These are phyloP conservation scores for Candida namnaoensis DNA, from an alignment of 805 yeast species.

Conservation along the genomic window DNA sequence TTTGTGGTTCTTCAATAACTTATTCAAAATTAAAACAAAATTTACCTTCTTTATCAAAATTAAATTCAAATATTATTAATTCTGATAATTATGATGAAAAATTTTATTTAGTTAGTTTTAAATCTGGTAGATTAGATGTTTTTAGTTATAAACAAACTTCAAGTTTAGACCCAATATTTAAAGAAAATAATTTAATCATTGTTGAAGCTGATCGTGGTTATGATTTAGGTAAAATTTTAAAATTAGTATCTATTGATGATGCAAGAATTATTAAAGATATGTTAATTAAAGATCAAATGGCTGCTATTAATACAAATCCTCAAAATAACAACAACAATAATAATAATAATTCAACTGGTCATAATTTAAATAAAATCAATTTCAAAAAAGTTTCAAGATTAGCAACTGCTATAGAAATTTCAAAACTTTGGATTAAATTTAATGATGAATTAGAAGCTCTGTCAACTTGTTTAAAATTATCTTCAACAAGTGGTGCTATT, in stretches of 20 bases:
- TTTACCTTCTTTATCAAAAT: background rate
- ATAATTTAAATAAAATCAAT: too few relatives aligned
- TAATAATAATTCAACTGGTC: slow-evolving; percentile 38
- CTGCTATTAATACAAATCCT: background rate
- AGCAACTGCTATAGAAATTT: slow-evolving; percentile 65
- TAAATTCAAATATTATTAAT: too few relatives aligned
- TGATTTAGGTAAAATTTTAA: slow-evolving; percentile 69
- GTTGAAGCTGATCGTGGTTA: slow-evolving; percentile 83
- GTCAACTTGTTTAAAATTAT: background rate
- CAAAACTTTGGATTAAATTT: slow-evolving; percentile 52
- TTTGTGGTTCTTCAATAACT: background rate
- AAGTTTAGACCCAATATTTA: background rate
- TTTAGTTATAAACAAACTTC: slow-evolving; percentile 44
- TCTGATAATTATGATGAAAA: background rate
- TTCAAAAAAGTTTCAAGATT: slow-evolving; percentile 42
- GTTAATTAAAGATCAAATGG: slow-evolving; percentile 64
- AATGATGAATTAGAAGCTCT: slow-evolving; percentile 66
- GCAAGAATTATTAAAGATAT: slow-evolving; percentile 68
- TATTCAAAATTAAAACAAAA: too few relatives aligned
- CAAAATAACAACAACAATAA: background rate
- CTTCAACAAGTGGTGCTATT: background rate
- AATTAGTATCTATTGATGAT: slow-evolving; percentile 50
- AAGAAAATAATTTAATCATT: slow-evolving; percentile 52
- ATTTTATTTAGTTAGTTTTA: slow-evolving; percentile 50
- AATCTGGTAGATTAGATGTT: slow-evolving; percentile 73